Percentiles rank a stretch among this genome's conserved stretches.
These are phyloP conservation scores for Starmerella scarabaei DNA, from an alignment of 805 yeast genomes.

Conservation along the genomic window DNA sequence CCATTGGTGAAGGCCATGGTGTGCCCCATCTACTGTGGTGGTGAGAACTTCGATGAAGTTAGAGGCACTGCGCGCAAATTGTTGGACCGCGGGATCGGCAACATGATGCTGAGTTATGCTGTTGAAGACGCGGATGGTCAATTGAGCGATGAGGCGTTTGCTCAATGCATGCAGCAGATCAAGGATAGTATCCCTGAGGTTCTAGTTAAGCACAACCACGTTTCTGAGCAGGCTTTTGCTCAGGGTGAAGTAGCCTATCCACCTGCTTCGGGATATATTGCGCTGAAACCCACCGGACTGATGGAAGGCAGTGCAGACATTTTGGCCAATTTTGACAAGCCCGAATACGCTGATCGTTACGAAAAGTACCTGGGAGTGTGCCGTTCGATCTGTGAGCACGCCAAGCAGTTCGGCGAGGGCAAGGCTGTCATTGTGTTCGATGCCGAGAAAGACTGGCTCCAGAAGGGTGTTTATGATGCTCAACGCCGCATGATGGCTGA, in stretches of 20 bases:
- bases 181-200: constrained; percentile 53
- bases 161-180: constrained; percentile 26
- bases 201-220: constrained; percentile 43
- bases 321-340: constrained; percentile 45
- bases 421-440: constrained; percentile 60
- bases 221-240: constrained; percentile 20
- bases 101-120: constrained; percentile 90
- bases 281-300: constrained; percentile 86
- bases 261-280: constrained; percentile 84
- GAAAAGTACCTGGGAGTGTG: constrained; percentile 53
- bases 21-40: constrained; percentile 82
- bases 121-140: constrained; percentile 84
- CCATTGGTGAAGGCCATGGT: constrained; percentile 56
- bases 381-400: constrained; percentile 44
- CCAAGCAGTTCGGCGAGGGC: constrained; percentile 30
- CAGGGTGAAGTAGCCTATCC: constrained; percentile 38
- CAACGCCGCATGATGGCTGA: constrained; percentile 68
- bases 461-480: constrained; percentile 79
- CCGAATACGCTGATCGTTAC: constrained; percentile 41
- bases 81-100: constrained; percentile 62
- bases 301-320: constrained; percentile 64
- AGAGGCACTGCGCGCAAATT: constrained; percentile 55
- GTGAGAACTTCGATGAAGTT: constrained; percentile 62
- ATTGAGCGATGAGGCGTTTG: constrained; percentile 32
- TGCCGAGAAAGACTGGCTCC: constrained; percentile 82